These are phyloP conservation scores for Curvularia eragrostidis DNA, from an alignment of 2,329 filamentous ascomycete species.

Conservation along the genomic window DNA sequence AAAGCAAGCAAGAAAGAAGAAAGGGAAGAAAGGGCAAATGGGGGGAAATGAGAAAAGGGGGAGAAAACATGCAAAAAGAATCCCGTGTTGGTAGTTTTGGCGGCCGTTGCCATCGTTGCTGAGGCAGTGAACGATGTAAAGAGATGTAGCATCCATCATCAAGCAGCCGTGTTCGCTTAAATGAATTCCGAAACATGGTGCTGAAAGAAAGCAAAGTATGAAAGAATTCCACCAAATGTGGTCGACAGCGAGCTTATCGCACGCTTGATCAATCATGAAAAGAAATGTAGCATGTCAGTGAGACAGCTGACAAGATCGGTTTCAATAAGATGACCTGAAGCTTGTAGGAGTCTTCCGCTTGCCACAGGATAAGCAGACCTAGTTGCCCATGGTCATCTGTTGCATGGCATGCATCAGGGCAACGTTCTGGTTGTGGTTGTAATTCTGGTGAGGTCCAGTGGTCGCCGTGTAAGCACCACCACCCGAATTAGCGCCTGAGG, in stretches of 20 bases:
- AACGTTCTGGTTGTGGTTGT: slow-evolving; percentile 27
- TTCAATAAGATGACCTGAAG: not conserved
- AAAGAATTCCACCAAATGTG: not conserved
- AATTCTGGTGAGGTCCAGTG: slow-evolving; percentile 17
- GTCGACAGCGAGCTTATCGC: not conserved
- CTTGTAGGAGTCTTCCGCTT: not conserved
- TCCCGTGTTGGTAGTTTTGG: not conserved
- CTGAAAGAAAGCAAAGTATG: slow-evolving; percentile 4
- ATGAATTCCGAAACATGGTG: not conserved
- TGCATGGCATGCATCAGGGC: slow-evolving; percentile 30
- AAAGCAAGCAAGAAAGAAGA: no score
- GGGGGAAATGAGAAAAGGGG: not conserved
- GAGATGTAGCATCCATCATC: slow-evolving; percentile 1
- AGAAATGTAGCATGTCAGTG: slow-evolving; percentile 2
- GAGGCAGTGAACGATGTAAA: slow-evolving; percentile 5
- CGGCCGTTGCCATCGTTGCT: slow-evolving; percentile 2
- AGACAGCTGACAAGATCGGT: not conserved
- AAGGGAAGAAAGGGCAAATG: no score
- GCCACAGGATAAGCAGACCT: not conserved
- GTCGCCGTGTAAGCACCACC: slow-evolving; percentile 15
- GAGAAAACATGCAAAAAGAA: slow-evolving; percentile 6
- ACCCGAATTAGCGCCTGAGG: slow-evolving; percentile 13
- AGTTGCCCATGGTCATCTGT: slow-evolving; percentile 32
- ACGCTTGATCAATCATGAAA: slow-evolving; percentile 8
- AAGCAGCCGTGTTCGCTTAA: slow-evolving; percentile 1